Base-by-base conservation (phyloP, 176 grass and related monocot species). In the Triticum timopheevii region DNA sequence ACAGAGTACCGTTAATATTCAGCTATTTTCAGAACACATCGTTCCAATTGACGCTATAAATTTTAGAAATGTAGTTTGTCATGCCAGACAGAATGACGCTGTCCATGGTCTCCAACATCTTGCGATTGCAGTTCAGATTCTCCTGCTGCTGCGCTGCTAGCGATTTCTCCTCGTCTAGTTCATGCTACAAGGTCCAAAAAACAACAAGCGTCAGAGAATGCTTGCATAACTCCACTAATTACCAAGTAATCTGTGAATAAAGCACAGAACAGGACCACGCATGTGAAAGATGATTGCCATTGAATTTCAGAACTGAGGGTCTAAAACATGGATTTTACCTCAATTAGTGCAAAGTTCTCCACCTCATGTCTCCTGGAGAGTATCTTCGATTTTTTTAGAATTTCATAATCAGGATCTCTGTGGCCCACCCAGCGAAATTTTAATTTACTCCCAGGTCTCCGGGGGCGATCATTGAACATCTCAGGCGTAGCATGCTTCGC, bases 281-380 rank as follows among this genome's bases (percentile, higher is more conserved):
- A 79, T 69, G 69, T 36, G 8, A 76, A 84, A 69, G 63, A 84
- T 58, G 8, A 84, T 76, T 35, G 47, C 23, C 28, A 52, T 61
- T 72, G n/a, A 73, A 85, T 13, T 81, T 33, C 8, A 27, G 38
- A 77, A 59, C 3, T 3, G 22, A 89, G 45, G 33, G 7, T 63
- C 17, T 34, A 93, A 38, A 47, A 81, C 39, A 12, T 78, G 73
- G 23, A 65, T 25, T 68, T 87, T 90, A 98, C 96, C 93, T 92
- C 95, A 61, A 98, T 76, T 45, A 98, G 64, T 64, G 92, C 84
- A 19, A 98, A 61, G 73, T 87, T 86, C 69, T 95, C 90, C 38
- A 83, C 69, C 45, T 92, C 89, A 33, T 98, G 93, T 79, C 50
- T 82, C 78, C 61, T 91, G 36, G 65, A 73, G 22, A 94, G 82